Evolutionary conservation across 2,329 filamentous ascomycete genomes (phyloP), one percentile per base, ranked within the genome.

Genomic region (Trichoderma citrinoviride): DNA sequence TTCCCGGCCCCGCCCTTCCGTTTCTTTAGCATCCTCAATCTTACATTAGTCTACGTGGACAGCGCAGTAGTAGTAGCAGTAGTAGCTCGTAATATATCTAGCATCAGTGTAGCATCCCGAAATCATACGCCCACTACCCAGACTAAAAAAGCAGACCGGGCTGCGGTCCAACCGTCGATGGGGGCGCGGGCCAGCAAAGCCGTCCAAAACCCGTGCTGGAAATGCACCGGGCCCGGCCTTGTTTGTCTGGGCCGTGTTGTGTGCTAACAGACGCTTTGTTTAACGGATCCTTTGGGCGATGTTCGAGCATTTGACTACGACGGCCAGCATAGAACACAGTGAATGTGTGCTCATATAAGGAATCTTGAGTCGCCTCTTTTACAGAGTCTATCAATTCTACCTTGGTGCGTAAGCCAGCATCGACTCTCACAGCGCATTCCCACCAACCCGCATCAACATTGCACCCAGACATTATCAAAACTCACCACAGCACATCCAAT

Each of bases 81-180:
- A 33, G 49, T 29, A n/a, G n/a, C n/a, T n/a, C n/a, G n/a, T n/a
- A n/a, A 33, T 8, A 6, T 8, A 33, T 50, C 25, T 12, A 46
- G 10, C 10, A 19, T 29, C 17, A n/a, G 1, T 5, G 14, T 37
- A 29, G 29, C 27, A 47, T 21, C 43, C 29, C 47, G n/a, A 61
- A 61, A 52, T 21, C 58, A 44, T 43, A 61, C 58, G 52, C 58
- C 58, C 58, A 61, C 58, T 61, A 61, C 27, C 27, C 4, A 29
- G 27, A 37, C 7, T 37, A 10, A 37, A 14, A 53, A 27, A 44
- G 23, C n/a, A 53, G 33, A 43, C 47, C 23, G 17, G 37, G 23
- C 17, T 14, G 23, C 54, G 33, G 33, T 37, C 54, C 25, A 57
- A n/a, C 17, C 17, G n/a, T 37, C 10, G 10, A 37, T n/a, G n/a